These are phyloP conservation scores for Fistulinella prunicolor DNA, from an alignment of 768 basidiomycete species.

Conservation along the genomic window DNA sequence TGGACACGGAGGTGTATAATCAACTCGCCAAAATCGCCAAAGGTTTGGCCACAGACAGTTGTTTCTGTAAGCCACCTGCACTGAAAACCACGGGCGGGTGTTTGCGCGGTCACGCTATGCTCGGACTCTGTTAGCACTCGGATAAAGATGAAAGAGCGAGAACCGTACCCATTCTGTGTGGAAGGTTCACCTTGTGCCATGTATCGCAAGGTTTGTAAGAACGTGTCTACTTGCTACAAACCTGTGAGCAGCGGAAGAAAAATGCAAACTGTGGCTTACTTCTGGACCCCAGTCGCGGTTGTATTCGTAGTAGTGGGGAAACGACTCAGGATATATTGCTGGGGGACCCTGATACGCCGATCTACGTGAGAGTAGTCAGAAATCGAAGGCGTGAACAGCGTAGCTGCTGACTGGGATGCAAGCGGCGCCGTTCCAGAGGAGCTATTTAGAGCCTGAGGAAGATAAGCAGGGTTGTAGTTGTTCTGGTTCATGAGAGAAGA, in stretches of 20 bases:
- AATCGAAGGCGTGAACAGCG: too few relatives aligned
- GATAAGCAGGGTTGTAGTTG: not conserved
- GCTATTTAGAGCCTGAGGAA: rapidly evolving
- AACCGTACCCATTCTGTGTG: not conserved
- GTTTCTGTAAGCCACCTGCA: slow-evolving; percentile 8
- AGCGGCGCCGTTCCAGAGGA: not conserved
- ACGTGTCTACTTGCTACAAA: slow-evolving; percentile 1
- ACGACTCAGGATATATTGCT: not conserved
- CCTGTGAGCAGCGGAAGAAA: not conserved
- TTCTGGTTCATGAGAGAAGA: not conserved
- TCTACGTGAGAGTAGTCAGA: not conserved
- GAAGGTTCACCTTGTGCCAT: not conserved
- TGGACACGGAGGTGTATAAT: slow-evolving; percentile 1
- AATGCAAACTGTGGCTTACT: not conserved
- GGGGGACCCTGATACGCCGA: not conserved
- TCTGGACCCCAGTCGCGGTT: slow-evolving; percentile 1
- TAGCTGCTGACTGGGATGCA: not conserved
- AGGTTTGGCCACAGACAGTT: not conserved
- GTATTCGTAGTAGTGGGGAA: not conserved
- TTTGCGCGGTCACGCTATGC: not conserved
- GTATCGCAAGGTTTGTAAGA: not conserved
- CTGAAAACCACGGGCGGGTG: not conserved
- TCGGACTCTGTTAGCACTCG: not conserved
- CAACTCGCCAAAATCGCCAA: not conserved
- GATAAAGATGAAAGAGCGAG: not conserved